These are phyloP conservation scores for Yamadazyma insecticola DNA, from an alignment of 805 yeast species.

Conservation along the genomic window DNA sequence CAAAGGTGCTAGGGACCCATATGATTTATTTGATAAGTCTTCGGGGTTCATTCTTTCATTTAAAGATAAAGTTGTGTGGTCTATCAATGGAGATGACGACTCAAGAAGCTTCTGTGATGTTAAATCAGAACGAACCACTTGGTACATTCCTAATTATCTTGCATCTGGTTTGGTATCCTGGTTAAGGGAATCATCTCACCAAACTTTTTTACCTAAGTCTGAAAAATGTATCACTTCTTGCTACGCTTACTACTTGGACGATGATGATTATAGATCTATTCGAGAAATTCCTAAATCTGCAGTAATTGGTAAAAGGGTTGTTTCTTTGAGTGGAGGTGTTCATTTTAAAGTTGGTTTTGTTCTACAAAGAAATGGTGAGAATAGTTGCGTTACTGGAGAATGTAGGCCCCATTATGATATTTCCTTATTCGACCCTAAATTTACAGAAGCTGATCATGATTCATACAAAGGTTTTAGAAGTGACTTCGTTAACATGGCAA, in stretches of 20 bases:
- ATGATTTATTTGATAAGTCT: constrained; percentile 56
- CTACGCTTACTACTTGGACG: constrained; percentile 45
- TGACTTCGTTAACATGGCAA: constrained; percentile 36
- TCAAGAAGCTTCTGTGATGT: constrained; percentile 65
- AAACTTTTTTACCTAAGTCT: constrained; percentile 45
- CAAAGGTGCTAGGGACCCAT: constrained; percentile 80
- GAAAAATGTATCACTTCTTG: constrained; percentile 39
- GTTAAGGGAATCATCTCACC: constrained; percentile 45
- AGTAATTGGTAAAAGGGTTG: constrained; percentile 48
- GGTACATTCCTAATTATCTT: constrained; percentile 74
- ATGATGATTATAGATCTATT: constrained; percentile 7
- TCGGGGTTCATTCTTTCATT: constrained; percentile 80
- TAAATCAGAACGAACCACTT: constrained; percentile 54
- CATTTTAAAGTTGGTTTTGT: constrained; percentile 53
- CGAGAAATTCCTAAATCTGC: background rate
- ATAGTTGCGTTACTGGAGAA: constrained; percentile 21
- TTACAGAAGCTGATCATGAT: constrained; percentile 29
- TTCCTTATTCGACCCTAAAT: constrained; percentile 54
- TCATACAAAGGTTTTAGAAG: constrained; percentile 39
- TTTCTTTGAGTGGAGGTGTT: constrained; percentile 59
- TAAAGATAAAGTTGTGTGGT: constrained; percentile 54
- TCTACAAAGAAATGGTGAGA: constrained; percentile 39
- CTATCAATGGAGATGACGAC: constrained; percentile 62
- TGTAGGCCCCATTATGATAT: constrained; percentile 61
- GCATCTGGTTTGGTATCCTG: constrained; percentile 49